Percentiles rank a stretch among this genome's conserved stretches.
These are phyloP conservation scores for Pisolithus thermaeus DNA, from an alignment of 1,284 basidiomycete species.

Conservation along the genomic window DNA sequence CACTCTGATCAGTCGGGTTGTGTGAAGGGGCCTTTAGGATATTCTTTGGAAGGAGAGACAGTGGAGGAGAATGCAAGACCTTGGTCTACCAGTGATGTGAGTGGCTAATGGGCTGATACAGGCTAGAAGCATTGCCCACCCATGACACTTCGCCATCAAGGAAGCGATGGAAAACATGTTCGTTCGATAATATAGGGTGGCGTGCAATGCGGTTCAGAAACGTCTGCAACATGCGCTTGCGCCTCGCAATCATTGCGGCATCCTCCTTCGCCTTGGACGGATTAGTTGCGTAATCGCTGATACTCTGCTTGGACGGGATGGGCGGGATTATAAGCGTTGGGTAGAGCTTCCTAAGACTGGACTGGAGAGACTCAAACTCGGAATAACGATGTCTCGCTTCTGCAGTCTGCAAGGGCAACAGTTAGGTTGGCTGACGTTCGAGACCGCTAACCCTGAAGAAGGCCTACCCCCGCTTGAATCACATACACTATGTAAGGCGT, in stretches of 20 bases:
- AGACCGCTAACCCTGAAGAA: neutral
- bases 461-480: conserved; percentile 78
- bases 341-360: conserved; percentile 82
- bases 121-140: conserved; percentile 42
- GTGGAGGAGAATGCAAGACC: conserved; percentile 86
- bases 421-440: conserved; percentile 4
- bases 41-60: conserved; percentile 90
- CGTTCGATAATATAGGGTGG: conserved; percentile 91
- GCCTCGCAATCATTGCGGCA: conserved; percentile 82
- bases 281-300: conserved; percentile 96
- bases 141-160: conserved; percentile 94
- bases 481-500: conserved; percentile 95
- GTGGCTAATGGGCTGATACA: conserved; percentile 5
- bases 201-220: conserved; percentile 87
- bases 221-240: conserved; percentile 93
- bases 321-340: conserved; percentile 97
- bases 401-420: conserved; percentile 48
- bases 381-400: conserved; percentile 92
- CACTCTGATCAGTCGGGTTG: conserved; percentile 80
- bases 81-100: conserved; percentile 55
- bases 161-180: conserved; percentile 94
- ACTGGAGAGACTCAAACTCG: conserved; percentile 92
- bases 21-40: conserved; percentile 93
- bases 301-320: conserved; percentile 94
- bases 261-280: conserved; percentile 98